phyloP scores from a whole-genome alignment of 2,329 filamentous ascomycete genomes.

The Penicillium sp. region DNA sequence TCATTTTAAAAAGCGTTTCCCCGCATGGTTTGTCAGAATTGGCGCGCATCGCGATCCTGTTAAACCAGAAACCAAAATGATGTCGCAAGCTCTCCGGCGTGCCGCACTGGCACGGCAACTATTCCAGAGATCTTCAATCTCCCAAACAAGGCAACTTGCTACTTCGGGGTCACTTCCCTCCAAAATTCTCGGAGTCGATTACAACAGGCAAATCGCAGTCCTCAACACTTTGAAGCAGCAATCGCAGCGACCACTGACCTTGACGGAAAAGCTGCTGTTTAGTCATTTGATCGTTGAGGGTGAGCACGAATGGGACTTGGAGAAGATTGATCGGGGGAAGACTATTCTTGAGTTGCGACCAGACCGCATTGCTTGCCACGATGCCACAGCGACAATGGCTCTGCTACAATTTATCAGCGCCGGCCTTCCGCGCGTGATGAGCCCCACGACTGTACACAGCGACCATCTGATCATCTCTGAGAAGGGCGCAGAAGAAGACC shows the following conservation, averaged over 20 bases:
- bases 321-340: constrained; percentile 37
- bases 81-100: too few species aligned
- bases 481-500: constrained; percentile 32
- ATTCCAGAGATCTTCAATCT: too few species aligned
- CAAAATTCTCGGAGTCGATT: too few species aligned
- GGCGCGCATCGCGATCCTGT: too few species aligned
- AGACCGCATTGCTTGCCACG: constrained; percentile 44
- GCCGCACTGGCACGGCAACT: too few species aligned
- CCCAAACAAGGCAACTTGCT: too few species aligned
- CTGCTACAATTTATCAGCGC: constrained; percentile 45
- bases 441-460: constrained; percentile 43
- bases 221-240: constrained; percentile 1
- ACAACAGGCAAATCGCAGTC: constrained; percentile 6
- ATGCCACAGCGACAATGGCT: constrained; percentile 47
- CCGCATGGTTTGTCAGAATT: too few species aligned
- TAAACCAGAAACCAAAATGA: too few species aligned
- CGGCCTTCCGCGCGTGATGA: constrained; percentile 37
- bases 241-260: constrained; percentile 30
- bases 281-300: constrained; percentile 34
- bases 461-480: constrained; percentile 41
- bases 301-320: constrained; percentile 18
- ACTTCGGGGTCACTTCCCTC: too few species aligned
- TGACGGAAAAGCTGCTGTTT: constrained; percentile 43
- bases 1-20: too few species aligned
- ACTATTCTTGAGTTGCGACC: constrained; percentile 40